Evolutionary conservation across 805 yeast species (phyloP).

Genomic region (Yarrowia phangngaensis): DNA sequence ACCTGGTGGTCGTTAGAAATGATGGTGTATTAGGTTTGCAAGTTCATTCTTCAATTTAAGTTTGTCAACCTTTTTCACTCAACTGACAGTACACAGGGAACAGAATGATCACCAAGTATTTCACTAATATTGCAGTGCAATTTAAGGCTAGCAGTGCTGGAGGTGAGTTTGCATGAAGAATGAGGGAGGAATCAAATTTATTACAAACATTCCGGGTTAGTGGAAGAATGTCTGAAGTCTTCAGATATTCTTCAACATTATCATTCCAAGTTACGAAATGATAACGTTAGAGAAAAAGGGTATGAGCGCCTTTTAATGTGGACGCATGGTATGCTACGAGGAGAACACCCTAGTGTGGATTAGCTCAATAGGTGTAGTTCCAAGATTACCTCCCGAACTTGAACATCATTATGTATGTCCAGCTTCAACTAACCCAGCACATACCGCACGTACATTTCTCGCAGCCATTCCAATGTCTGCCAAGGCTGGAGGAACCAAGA

Average conservation of each 20-base stretch:
- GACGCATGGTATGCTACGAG: too few species aligned
- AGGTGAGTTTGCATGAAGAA: slow-evolving; percentile 48
- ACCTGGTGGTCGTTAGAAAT: too few species aligned
- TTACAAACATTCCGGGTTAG: too few species aligned
- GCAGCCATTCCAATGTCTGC: slow-evolving; percentile 24
- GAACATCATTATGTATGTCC: background rate
- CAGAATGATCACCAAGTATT: slow-evolving; percentile 83
- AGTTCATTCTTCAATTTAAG: background rate
- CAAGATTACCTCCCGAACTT: background rate
- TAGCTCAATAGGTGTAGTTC: too few species aligned
- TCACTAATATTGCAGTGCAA: slow-evolving; percentile 67
- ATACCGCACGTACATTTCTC: slow-evolving; percentile 26
- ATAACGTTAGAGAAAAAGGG: too few species aligned
- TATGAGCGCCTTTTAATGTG: too few species aligned
- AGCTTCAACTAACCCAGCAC: slow-evolving; percentile 17
- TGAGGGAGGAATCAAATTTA: background rate
- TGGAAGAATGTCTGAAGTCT: too few species aligned
- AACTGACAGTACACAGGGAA: slow-evolving; percentile 16
- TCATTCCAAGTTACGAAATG: too few species aligned
- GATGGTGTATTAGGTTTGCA: too few species aligned
- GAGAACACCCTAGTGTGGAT: too few species aligned
- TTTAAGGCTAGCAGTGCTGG: slow-evolving; percentile 74
- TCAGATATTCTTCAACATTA: too few species aligned
- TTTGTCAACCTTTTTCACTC: slow-evolving; percentile 17
- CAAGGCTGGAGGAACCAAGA: slow-evolving; percentile 23